Evolutionary conservation across 2,329 filamentous ascomycete species (phyloP), one percentile per base, ranked within the genome.

Genomic region (Cadophora gregata): DNA sequence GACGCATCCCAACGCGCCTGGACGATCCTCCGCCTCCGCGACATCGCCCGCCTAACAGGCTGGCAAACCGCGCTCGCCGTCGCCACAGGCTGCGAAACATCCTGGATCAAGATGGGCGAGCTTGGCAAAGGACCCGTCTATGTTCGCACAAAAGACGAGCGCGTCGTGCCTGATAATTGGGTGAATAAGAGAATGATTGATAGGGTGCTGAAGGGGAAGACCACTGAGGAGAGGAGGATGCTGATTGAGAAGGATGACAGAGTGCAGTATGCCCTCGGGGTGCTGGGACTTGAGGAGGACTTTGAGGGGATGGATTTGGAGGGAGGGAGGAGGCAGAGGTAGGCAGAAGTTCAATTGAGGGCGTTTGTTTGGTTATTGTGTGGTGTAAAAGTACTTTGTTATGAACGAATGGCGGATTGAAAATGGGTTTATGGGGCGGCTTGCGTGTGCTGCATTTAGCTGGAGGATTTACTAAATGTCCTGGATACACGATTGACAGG

Each of bases 11-110:
- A 98, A 74, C 88, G 96, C 0, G 84, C 86, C 65, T 97, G 93
- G 92, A 86, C 90, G 0, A 85, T 97, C 69, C 84, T 85, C 38
- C 88, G 91, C 31, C 84, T 97, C 64, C 85, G 88, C 72, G 89
- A 93, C 72, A 89, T 97, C 47, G 87, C 91, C 2, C 87, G 89
- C 1, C 83, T 96, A 8, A 97, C 93, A 0, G 96, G 96, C 0
- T 97, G 93, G 91, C 90, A 93, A 73, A 93, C 91, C 1, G 91
- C 93, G 1, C 86, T 88, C 38, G 88, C 93, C 48, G 95, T 97
- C 69, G 93, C 93, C 0, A 84, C 87, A 59, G 93, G 93, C 1
- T 97, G 93, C 77, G 94, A 98, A 78, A 90, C 88, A 2, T 86
- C 88, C 0, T 99, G 96, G 96, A 84, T 86, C 67, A 92, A 90